Conservation (phyloP, 495 filamentous ascomycete genomes). For the Aeminium ludgeri region DNA sequence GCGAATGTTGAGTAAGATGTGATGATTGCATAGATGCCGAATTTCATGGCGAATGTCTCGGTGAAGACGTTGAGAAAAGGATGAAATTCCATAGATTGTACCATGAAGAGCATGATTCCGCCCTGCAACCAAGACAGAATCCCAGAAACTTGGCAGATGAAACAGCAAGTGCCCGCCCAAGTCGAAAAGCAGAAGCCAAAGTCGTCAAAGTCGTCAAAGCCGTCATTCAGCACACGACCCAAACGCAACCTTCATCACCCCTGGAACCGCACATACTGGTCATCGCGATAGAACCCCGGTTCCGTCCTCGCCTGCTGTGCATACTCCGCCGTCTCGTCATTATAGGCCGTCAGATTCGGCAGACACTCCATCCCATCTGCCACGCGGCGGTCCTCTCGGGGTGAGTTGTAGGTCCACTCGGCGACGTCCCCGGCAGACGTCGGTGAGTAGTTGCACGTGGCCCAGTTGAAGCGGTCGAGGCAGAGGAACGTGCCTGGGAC, state of each 20-base stretch:
- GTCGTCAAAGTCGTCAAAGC: too few relatives aligned
- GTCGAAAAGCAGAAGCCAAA: too few relatives aligned
- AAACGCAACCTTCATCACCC: too few relatives aligned
- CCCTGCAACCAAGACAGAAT: not conserved
- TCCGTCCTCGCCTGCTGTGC: constrained; percentile 12
- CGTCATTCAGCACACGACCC: too few relatives aligned
- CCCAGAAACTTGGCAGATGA: not conserved
- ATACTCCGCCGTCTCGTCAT: constrained; percentile 4
- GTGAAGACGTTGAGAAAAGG: too few relatives aligned
- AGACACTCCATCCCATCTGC: constrained; percentile 19
- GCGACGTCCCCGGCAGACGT: too few relatives aligned
- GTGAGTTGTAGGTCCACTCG: constrained; percentile 16
- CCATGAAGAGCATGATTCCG: too few relatives aligned
- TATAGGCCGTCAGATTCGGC: constrained; percentile 11
- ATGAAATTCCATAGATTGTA: too few relatives aligned
- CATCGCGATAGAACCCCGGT: constrained; percentile 14
- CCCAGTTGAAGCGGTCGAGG: constrained; percentile 14
- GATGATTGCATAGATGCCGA: not conserved
- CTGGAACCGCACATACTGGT: constrained; percentile 9
- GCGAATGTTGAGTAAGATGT: constrained; percentile 1
- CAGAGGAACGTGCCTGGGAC: constrained; percentile 23
- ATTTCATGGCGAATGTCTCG: too few relatives aligned
- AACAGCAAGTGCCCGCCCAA: too few relatives aligned
- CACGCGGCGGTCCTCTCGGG: constrained; percentile 15
- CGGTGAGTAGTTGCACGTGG: constrained; percentile 17